Conservation (phyloP, 306 rosid genomes). For the Cucumis hystrix region DNA sequence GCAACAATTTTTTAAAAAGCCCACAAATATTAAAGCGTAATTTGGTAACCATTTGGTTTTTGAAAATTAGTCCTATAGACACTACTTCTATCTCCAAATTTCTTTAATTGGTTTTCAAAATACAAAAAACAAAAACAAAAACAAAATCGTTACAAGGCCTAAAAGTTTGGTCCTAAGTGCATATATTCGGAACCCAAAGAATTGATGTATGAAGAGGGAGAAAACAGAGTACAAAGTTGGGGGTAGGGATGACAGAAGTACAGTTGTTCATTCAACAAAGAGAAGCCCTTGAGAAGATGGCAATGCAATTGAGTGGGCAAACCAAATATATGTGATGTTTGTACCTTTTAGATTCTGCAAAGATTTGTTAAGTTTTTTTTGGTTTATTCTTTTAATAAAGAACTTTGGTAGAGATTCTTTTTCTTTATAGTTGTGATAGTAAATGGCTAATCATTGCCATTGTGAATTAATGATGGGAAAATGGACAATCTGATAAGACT, state of each 20-base stretch:
- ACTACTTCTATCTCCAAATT: too few species aligned
- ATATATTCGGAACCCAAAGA: neutral
- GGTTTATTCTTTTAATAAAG: neutral
- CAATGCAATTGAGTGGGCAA: neutral
- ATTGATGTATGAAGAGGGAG: neutral
- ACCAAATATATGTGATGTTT: neutral
- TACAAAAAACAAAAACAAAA: too few species aligned
- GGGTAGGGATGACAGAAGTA: neutral
- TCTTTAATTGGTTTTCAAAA: too few species aligned
- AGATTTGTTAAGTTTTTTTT: neutral
- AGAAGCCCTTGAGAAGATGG: neutral
- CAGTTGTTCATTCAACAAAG: neutral
- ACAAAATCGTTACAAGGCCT: too few species aligned
- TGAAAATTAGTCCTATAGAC: too few species aligned
- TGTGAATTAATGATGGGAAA: conserved; percentile 34
- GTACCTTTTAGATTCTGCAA: conserved; percentile 6
- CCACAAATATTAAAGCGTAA: too few species aligned
- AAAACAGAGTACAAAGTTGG: neutral
- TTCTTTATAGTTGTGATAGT: conserved; percentile 21
- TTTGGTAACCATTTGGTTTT: too few species aligned
- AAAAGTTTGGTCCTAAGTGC: neutral
- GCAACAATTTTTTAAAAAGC: too few species aligned
- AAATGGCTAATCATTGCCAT: conserved; percentile 22
- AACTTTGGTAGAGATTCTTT: conserved; percentile 19
- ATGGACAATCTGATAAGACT: conserved; percentile 17